phyloP scores from a whole-genome alignment of 1,284 basidiomycete genomes.

The Fomes fomentarius region DNA sequence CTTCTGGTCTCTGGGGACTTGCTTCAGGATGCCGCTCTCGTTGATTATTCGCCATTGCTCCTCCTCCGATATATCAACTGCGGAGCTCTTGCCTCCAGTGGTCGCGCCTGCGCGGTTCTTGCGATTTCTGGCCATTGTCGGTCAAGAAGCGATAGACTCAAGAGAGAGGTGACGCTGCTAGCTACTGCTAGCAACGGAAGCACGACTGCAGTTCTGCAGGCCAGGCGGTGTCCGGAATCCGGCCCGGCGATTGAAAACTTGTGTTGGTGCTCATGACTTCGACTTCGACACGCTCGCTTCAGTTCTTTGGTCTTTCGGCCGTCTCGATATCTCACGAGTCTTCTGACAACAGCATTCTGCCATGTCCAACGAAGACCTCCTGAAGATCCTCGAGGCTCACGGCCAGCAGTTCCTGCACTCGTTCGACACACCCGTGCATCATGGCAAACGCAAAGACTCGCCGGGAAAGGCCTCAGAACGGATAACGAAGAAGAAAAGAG shows the following conservation, averaged over 20 bases:
- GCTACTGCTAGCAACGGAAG: too few relatives aligned
- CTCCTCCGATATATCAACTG: slow-evolving; percentile 61
- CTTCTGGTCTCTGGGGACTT: neutral
- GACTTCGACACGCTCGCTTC: too few relatives aligned
- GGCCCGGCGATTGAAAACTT: neutral
- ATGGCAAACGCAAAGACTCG: slow-evolving; percentile 28
- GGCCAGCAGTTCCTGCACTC: slow-evolving; percentile 64
- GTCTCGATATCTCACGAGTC: too few relatives aligned
- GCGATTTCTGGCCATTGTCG: slow-evolving; percentile 7
- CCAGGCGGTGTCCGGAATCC: neutral
- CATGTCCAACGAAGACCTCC: slow-evolving; percentile 41
- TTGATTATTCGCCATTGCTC: slow-evolving; percentile 79
- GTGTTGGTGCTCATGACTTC: neutral
- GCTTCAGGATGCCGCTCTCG: slow-evolving; percentile 49
- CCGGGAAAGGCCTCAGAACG: slow-evolving; percentile 34
- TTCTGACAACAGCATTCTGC: too few relatives aligned
- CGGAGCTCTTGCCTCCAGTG: neutral
- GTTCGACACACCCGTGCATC: slow-evolving; percentile 42
- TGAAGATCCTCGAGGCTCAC: slow-evolving; percentile 63
- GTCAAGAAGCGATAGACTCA: too few relatives aligned
- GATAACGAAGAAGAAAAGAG: slow-evolving; percentile 18
- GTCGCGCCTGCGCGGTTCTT: slow-evolving; percentile 34
- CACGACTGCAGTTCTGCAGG: too few relatives aligned
- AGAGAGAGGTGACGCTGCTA: too few relatives aligned
- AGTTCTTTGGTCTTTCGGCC: too few relatives aligned